Conservation (phyloP, 306 rosid genomes). For the Cucumis cinereus region DNA sequence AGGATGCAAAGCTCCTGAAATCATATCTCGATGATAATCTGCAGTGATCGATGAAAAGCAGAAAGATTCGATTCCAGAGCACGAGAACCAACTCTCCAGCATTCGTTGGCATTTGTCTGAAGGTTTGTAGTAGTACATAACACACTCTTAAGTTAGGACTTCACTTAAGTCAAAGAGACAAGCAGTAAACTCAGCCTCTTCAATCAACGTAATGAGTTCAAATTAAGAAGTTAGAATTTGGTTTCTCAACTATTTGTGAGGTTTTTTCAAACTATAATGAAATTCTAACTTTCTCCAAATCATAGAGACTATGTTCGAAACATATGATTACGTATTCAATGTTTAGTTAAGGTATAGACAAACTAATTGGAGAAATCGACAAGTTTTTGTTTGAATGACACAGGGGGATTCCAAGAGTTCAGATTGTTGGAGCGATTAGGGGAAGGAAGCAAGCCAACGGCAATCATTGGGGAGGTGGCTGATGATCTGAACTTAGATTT, state of each 20-base stretch:
- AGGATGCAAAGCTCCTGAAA: constrained; percentile 8
- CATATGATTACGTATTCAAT: background rate
- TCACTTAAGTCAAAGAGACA: background rate
- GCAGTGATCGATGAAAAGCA: constrained; percentile 77
- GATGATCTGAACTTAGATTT: constrained; percentile 86
- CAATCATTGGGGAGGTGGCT: constrained; percentile 83
- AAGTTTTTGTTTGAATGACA: background rate
- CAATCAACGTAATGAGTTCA: background rate
- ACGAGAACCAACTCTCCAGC: constrained; percentile 72
- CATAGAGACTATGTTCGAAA: too few relatives aligned
- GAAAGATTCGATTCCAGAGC: constrained; percentile 76
- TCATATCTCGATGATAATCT: constrained; percentile 17
- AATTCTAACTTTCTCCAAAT: too few relatives aligned
- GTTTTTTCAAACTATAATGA: too few relatives aligned
- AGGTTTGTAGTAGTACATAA: constrained; percentile 41
- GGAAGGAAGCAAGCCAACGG: constrained; percentile 81
- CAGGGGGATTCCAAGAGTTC: constrained; percentile 80
- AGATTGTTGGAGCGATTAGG: constrained; percentile 69
- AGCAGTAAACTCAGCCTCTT: background rate
- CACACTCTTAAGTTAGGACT: background rate
- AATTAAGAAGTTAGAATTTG: too few relatives aligned
- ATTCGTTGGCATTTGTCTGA: constrained; percentile 85
- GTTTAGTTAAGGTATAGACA: background rate
- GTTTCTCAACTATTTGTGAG: too few relatives aligned
- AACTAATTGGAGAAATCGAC: background rate